A percentile compares a stretch with the other conserved stretches of the same genome.
These are phyloP conservation scores for Candida chauliodis DNA, from an alignment of 805 yeast species.

Conservation along the genomic window DNA sequence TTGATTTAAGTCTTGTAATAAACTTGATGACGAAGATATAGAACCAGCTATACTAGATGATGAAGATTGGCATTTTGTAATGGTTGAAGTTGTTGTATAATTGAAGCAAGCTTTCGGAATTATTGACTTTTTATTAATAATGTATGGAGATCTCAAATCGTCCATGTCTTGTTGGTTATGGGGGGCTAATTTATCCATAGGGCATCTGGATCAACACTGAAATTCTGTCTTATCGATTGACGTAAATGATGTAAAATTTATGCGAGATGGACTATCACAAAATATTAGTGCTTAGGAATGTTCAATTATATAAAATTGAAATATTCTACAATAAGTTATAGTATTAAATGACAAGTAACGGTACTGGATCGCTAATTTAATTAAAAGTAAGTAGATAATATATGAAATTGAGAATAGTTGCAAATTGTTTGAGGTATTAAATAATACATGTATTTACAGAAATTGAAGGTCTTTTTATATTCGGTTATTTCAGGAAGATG, in stretches of 20 bases:
- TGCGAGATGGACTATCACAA: neutral
- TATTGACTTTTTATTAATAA: constrained; percentile 3
- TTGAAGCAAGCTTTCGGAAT: constrained; percentile 5
- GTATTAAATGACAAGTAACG: too few species aligned
- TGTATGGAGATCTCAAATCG: neutral
- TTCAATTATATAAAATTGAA: too few species aligned
- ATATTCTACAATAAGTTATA: too few species aligned
- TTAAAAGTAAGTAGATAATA: too few species aligned
- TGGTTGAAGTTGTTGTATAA: constrained; percentile 2
- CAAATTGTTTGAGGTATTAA: too few species aligned
- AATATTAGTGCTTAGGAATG: too few species aligned
- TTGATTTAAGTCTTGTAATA: constrained; percentile 1
- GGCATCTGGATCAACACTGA: too few species aligned
- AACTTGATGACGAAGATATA: constrained; percentile 3
- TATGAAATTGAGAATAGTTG: too few species aligned
- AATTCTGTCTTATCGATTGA: neutral
- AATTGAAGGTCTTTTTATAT: neutral
- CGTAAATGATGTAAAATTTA: neutral
- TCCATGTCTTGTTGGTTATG: neutral
- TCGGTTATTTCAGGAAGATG: neutral
- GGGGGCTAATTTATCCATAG: too few species aligned
- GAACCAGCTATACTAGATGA: neutral
- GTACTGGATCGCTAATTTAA: too few species aligned
- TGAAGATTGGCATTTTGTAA: constrained; percentile 2
- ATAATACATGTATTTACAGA: too few species aligned